Base-by-base conservation (phyloP, 768 basidiomycete species). In the Hemileccinum rubropunctum region DNA sequence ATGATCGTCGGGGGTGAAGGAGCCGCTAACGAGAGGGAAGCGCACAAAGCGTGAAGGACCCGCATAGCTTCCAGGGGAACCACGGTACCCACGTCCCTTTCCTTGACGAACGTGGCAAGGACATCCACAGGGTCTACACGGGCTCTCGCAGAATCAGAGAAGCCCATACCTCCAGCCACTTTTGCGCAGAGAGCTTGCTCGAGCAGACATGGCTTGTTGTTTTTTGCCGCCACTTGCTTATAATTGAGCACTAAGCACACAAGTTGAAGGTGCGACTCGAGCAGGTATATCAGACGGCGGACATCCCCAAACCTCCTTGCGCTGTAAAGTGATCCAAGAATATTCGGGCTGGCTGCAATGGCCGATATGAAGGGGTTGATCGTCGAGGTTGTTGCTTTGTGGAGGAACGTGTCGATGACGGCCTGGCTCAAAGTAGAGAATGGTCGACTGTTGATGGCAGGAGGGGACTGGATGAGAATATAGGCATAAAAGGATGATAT, bases 331-430 rank as follows among this genome's bases (percentile, higher is more conserved):
- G 78, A 76, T 34, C 73, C 68, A 23, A 90, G 71, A 38, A 88
- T 71, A 18, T 79, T 76, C 9, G 74, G 73, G 12, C 83, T 86
- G 1, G 80, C 74, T 11, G 82, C 79, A 50, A 97, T 76, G 28
- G 82, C 76, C 0, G 85, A 79, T 42, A 94, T 77, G 27, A 95
- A 73, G 0, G 94, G 93, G 50, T 82, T 84, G 56, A 95, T 86
- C 1, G 88, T 86, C 0, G 90, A 85, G 2, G 83, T 82, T 6
- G 88, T 84, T 1, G 90, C 86, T 54, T 84, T 83, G 66, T 78
- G 77, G 14, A 97, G 72, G 43, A 95, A 76, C 0, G 80, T 76
- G 51, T 93, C 88, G 3, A 81, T 75, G 36, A 94, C 75, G 0
- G 80, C 73, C 53, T 80, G 80, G 57, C 84, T 79, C 45, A 90